Evolutionary conservation across 2,329 filamentous ascomycete species (phyloP).

Genomic region (Botryotinia globosa): DNA sequence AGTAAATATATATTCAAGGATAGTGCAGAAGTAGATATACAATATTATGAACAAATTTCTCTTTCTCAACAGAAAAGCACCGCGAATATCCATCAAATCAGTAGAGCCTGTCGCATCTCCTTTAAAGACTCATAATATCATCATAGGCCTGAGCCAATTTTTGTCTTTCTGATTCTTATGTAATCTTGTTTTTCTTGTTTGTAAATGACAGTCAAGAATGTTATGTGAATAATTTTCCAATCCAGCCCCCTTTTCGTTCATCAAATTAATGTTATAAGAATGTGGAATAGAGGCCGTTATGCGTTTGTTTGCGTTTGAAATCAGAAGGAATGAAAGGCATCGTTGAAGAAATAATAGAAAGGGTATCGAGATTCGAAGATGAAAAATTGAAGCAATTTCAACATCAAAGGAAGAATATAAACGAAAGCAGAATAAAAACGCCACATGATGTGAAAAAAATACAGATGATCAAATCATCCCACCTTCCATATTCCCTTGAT

Average conservation of each 20-base stretch:
- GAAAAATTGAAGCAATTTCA: conserved; percentile 8
- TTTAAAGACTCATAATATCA: conserved; percentile 24
- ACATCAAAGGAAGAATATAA: background rate
- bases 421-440: conserved; percentile 1
- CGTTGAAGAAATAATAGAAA: conserved; percentile 18
- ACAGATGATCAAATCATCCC: conserved; percentile 36
- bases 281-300: conserved; percentile 11
- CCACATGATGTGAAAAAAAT: conserved; percentile 24
- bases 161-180: conserved; percentile 13
- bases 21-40: conserved; percentile 32
- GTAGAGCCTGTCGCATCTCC: background rate
- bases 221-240: conserved; percentile 1
- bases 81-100: conserved; percentile 3
- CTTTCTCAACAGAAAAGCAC: conserved; percentile 15
- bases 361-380: conserved; percentile 26
- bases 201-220: conserved; percentile 15
- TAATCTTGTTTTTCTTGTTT: conserved; percentile 1
- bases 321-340: conserved; percentile 13
- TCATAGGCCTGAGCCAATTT: conserved; percentile 9
- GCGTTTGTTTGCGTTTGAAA: conserved; percentile 18
- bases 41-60: conserved; percentile 28
- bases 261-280: conserved; percentile 15
- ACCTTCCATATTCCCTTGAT: conserved; percentile 33
- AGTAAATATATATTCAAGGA: conserved; percentile 27
- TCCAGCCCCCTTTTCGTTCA: background rate